Percentiles rank a stretch among this genome's conserved stretches.
Evolutionary conservation across 2,329 filamentous ascomycete species (phyloP).

Genomic region (Fusarium nodosum): DNA sequence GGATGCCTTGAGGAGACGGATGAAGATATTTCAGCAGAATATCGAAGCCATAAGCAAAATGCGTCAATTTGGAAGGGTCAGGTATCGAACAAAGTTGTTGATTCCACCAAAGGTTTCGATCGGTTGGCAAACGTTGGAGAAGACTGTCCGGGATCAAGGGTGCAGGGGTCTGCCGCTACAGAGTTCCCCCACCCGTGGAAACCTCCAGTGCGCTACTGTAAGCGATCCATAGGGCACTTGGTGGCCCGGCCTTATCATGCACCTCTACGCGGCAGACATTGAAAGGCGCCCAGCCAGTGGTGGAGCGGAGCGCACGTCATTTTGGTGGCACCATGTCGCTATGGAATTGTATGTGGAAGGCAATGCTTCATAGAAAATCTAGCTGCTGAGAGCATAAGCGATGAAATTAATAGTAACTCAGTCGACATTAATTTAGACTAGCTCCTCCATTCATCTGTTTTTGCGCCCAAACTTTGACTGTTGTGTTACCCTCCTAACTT

Average conservation of each 20-base stretch:
- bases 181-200: constrained; percentile 39
- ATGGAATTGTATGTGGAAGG: constrained; percentile 13
- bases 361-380: not conserved
- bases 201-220: constrained; percentile 24
- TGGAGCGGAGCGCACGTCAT: constrained; percentile 46
- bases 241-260: constrained; percentile 34
- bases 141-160: constrained; percentile 26
- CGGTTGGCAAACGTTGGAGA: constrained; percentile 47
- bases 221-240: constrained; percentile 43
- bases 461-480: not conserved
- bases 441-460: not conserved
- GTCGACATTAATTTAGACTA: not conserved
- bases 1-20: constrained; percentile 1
- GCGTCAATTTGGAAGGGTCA: constrained; percentile 18
- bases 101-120: constrained; percentile 28
- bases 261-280: constrained; percentile 18
- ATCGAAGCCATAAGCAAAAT: not conserved
- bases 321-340: constrained; percentile 18
- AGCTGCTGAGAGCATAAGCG: not conserved
- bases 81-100: constrained; percentile 19
- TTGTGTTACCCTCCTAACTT: not conserved
- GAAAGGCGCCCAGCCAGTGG: constrained; percentile 21
- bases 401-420: not conserved
- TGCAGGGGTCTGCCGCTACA: constrained; percentile 25
- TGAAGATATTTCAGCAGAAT: constrained; percentile 22